Base-by-base conservation (phyloP, 139 green algal genomes). In the Haematococcus sp. region DNA sequence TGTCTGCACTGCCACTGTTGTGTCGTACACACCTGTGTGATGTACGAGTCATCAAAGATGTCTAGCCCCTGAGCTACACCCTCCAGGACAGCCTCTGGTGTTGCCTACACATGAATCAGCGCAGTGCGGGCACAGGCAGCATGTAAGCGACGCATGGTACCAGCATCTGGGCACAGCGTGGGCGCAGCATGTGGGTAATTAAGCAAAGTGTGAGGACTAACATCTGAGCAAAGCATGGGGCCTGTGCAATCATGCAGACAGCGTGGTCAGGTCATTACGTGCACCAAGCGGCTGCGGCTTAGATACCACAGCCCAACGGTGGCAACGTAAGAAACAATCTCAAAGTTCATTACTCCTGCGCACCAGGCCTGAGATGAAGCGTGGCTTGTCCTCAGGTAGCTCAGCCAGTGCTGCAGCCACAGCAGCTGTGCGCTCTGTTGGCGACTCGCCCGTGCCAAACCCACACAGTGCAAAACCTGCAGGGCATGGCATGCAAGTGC, bases 371-470 rank as follows among this genome's bases (percentile, higher is more conserved):
- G 74, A 65, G 27, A 81, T 75, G 27, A 91, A 73, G 28, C 84
- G 76, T 0, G 81, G 73, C 46, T 85, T 89, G 20, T 75, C 70
- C 16, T 34, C 16, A 1, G 86, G 81, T 27, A 94, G 74, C 2
- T 68, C 31, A 0, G 66, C 22, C 34, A 91, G 9, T 2, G 76
- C 74, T 3, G 76, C 76, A 19, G 54, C n/a, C 25, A 94, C 31
- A 1, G 88, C 70, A 19, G 55, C 51, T 2, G 34, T 25, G 1
- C 82, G 83, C 60, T 75, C n/a, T 28, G 76, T 61, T 11, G 78
- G 74, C 0, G 34, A 60, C 65, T 94, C 89, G 0, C 89, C 89
- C 5, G 87, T 90, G 49, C 85, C 87, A 68, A 94, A 85, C 1
- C 87, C 89, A n/a, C 75, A 79, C 19, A 93, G 40, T 16, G 81